These are phyloP conservation scores for Beta lomatogona DNA, from an alignment of 179 eudicot species.

Conservation along the genomic window DNA sequence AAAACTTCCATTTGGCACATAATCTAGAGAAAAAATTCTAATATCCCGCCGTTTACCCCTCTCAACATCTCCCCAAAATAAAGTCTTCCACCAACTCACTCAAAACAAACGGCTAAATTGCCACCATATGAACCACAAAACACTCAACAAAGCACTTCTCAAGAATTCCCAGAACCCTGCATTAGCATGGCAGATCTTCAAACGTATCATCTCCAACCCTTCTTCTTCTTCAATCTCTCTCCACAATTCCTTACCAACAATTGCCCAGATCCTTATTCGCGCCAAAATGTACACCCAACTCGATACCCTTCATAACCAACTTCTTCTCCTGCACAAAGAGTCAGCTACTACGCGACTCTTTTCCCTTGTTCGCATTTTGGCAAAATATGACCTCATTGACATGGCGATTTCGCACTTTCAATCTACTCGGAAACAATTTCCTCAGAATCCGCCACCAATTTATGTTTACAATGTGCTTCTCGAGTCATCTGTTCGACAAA, in stretches of 20 bases:
- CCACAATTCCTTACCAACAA: conserved; percentile 40
- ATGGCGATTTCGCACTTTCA: conserved; percentile 65
- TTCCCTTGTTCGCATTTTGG: conserved; percentile 43
- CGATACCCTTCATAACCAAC: conserved; percentile 50
- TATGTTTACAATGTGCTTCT: conserved; percentile 68
- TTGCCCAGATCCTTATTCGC: conserved; percentile 57
- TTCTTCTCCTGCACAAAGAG: conserved; percentile 36
- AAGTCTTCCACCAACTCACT: background rate
- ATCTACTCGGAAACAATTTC: conserved; percentile 45
- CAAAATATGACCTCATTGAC: conserved; percentile 44
- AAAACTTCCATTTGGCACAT: too few relatives aligned
- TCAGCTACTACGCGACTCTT: conserved; percentile 25
- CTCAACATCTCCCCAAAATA: too few relatives aligned
- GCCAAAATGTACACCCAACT: conserved; percentile 68
- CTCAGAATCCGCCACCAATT: conserved; percentile 42
- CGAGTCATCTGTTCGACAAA: conserved; percentile 37
- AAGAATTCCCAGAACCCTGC: conserved; percentile 64
- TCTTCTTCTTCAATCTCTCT: conserved; percentile 30
- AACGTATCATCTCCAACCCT: conserved; percentile 44
- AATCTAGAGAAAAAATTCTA: too few relatives aligned
- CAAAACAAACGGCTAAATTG: background rate
- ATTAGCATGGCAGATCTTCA: conserved; percentile 87
- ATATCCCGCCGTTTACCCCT: background rate
- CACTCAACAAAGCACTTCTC: conserved; percentile 44
- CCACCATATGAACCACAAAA: conserved; percentile 33